Evolutionary conservation across 805 yeast genomes (phyloP).

Genomic region (Ogataea methanolica): DNA sequence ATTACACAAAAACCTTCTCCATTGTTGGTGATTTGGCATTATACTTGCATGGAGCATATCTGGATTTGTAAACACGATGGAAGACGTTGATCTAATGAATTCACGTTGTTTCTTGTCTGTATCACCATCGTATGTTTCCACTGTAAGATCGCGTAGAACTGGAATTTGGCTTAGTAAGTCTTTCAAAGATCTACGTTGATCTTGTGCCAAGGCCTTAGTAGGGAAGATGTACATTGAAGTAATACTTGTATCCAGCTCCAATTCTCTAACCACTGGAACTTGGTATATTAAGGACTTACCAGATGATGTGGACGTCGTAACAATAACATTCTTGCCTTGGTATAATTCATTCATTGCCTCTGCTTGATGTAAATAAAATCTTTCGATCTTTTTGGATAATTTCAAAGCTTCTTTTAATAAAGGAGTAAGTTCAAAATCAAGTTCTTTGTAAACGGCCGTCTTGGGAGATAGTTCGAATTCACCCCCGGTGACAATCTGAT

Average conservation of each 20-base stretch:
- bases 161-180: conserved; percentile 51
- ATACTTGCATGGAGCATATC: conserved; percentile 87
- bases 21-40: conserved; percentile 68
- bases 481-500: conserved; percentile 56
- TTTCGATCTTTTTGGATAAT: conserved; percentile 40
- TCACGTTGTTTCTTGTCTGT: conserved; percentile 58
- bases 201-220: conserved; percentile 96
- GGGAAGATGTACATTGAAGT: conserved; percentile 91
- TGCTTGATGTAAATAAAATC: conserved; percentile 78
- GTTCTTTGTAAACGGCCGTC: conserved; percentile 39
- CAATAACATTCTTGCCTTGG: conserved; percentile 63
- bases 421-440: conserved; percentile 44
- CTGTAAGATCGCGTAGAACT: conserved; percentile 39
- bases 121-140: conserved; percentile 92
- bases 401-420: conserved; percentile 49
- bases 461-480: conserved; percentile 40
- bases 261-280: conserved; percentile 63
- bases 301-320: conserved; percentile 93
- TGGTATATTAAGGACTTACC: conserved; percentile 95
- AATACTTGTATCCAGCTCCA: conserved; percentile 36
- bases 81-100: conserved; percentile 55
- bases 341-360: conserved; percentile 62
- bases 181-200: conserved; percentile 79
- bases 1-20: conserved; percentile 66
- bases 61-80: conserved; percentile 89